These are phyloP conservation scores for Theileria parva DNA, from an alignment of 169 alveolate species.

Conservation along the genomic window DNA sequence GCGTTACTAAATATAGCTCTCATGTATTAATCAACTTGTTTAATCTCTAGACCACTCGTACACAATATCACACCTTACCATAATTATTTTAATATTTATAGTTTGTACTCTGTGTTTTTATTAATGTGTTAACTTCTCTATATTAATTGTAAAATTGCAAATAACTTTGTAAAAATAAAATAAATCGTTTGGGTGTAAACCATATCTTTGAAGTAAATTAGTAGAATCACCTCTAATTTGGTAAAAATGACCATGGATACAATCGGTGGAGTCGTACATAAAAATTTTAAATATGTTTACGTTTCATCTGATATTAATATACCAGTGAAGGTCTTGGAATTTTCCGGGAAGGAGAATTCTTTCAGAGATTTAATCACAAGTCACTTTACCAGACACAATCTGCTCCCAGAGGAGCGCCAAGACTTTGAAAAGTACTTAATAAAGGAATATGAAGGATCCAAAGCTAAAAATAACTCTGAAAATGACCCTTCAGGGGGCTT, in stretches of 20 bases:
- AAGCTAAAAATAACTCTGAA: conserved; percentile 29
- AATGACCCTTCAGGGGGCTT: not conserved
- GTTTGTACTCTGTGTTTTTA: too few relatives aligned
- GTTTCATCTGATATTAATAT: conserved; percentile 63
- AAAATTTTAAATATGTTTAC: conserved; percentile 54
- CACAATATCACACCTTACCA: not conserved
- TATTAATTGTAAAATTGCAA: too few relatives aligned
- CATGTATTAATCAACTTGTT: not conserved
- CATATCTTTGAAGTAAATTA: too few relatives aligned
- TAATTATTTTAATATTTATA: too few relatives aligned
- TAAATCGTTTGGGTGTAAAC: too few relatives aligned
- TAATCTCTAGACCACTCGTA: not conserved
- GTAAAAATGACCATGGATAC: conserved; percentile 32
- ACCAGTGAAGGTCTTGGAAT: conserved; percentile 46
- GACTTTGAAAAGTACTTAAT: conserved; percentile 49
- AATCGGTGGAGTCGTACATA: conserved; percentile 44
- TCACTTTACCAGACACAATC: conserved; percentile 43
- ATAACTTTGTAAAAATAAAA: too few relatives aligned
- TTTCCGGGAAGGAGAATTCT: conserved; percentile 54
- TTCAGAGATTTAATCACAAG: conserved; percentile 42
- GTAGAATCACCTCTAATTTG: too few relatives aligned
- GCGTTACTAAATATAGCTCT: conserved; percentile 71
- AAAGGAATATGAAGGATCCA: conserved; percentile 34
- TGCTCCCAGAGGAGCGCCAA: conserved; percentile 56
- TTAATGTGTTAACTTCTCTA: too few relatives aligned